Percentiles rank a stretch among this genome's conserved stretches.
Evolutionary conservation across 176 grass and related monocot species (phyloP).

Genomic region (Ampelocalamus luodianensis): DNA sequence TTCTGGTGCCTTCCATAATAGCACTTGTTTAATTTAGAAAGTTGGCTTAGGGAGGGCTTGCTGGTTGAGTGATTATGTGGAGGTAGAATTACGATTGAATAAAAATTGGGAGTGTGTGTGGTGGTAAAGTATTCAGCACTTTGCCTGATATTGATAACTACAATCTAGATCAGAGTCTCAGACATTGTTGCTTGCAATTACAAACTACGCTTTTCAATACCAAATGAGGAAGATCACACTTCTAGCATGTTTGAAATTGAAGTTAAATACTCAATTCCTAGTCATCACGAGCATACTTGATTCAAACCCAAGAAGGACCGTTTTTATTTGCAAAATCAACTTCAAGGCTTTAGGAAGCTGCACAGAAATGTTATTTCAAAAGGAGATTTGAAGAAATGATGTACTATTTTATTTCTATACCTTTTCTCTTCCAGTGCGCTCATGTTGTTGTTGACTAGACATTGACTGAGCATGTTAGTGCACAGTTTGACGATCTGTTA

Average conservation of each 20-base stretch:
- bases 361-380: neutral
- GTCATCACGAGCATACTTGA: neutral
- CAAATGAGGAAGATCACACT: neutral
- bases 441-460: neutral
- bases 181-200: constrained; percentile 4
- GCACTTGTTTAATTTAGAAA: constrained; percentile 5
- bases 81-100: neutral
- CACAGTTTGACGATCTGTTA: neutral
- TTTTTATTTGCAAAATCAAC: constrained; percentile 1
- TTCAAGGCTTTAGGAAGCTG: neutral
- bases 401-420: neutral
- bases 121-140: neutral
- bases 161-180: neutral
- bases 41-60: neutral
- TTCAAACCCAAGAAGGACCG: neutral
- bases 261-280: neutral
- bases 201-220: constrained; percentile 21
- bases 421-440: neutral
- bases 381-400: neutral
- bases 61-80: neutral
- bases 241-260: constrained; percentile 2
- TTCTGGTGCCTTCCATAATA: constrained; percentile 20
- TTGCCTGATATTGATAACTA: neutral
- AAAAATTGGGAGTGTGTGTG: neutral
- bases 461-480: neutral